A percentile compares a stretch with the other conserved stretches of the same genome.
These are phyloP conservation scores for Vigna mungo DNA, from an alignment of 306 rosid species.

Conservation along the genomic window DNA sequence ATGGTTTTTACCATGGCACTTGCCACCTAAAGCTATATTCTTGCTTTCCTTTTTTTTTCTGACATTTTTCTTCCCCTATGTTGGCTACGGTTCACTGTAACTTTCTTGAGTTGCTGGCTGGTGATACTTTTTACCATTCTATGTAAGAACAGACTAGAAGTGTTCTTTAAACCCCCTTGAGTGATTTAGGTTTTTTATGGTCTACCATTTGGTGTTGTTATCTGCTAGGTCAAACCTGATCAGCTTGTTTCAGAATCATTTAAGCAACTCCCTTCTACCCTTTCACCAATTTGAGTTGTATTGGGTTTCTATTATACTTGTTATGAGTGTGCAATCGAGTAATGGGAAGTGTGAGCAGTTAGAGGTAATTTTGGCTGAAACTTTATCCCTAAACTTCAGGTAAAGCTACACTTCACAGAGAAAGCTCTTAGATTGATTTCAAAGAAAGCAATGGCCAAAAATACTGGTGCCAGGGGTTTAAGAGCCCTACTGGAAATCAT, in stretches of 20 bases:
- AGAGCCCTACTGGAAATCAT: conserved; percentile 78
- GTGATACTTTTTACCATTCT: conserved; percentile 24
- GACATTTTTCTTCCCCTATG: conserved; percentile 12
- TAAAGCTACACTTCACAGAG: conserved; percentile 76
- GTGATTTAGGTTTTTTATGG: conserved; percentile 12
- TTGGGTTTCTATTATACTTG: conserved; percentile 26
- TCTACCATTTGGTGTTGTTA: neutral
- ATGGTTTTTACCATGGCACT: neutral
- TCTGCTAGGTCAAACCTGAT: conserved; percentile 19
- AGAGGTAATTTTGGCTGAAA: conserved; percentile 24
- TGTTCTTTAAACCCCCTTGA: neutral
- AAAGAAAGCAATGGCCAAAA: conserved; percentile 79
- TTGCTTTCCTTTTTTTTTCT: neutral
- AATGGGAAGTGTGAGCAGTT: neutral
- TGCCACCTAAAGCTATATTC: conserved; percentile 7
- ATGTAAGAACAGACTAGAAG: neutral
- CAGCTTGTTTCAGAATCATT: conserved; percentile 29
- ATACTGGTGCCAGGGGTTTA: conserved; percentile 93
- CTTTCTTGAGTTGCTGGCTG: neutral
- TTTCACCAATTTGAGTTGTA: conserved; percentile 13
- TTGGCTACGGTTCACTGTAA: neutral
- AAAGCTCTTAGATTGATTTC: conserved; percentile 79
- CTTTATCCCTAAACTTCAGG: conserved; percentile 52
- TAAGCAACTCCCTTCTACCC: neutral
- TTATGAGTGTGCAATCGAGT: conserved; percentile 18